Evolutionary conservation across 495 filamentous ascomycete species (phyloP).

Genomic region (Parmelia sp.): DNA sequence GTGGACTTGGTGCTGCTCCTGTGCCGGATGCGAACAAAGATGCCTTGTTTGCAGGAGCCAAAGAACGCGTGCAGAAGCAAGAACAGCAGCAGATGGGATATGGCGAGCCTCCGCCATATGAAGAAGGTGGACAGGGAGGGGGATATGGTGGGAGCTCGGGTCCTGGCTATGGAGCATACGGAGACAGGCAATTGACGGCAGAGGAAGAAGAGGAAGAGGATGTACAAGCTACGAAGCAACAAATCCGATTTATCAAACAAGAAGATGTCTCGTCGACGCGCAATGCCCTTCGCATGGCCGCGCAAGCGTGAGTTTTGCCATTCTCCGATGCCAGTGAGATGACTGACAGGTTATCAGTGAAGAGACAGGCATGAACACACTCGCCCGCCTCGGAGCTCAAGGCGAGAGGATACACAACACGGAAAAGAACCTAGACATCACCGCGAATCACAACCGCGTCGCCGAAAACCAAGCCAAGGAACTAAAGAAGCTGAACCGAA

Average conservation of each 20-base stretch:
- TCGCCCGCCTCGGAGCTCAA: conserved; percentile 65
- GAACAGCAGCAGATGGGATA: conserved; percentile 28
- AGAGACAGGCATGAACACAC: conserved; percentile 62
- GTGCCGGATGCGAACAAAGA: conserved; percentile 50
- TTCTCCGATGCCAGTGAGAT: neutral
- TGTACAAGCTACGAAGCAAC: conserved; percentile 59
- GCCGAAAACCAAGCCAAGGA: conserved; percentile 71
- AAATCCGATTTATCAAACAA: conserved; percentile 71
- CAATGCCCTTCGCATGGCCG: conserved; percentile 59
- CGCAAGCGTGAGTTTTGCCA: conserved; percentile 42
- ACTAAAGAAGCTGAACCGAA: conserved; percentile 67
- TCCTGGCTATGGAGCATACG: conserved; percentile 51
- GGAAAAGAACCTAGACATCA: conserved; percentile 66
- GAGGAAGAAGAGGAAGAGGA: conserved; percentile 68
- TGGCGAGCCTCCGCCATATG: conserved; percentile 36
- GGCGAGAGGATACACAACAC: conserved; percentile 72
- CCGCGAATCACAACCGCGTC: conserved; percentile 58
- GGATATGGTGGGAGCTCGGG: conserved; percentile 39
- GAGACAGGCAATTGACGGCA: conserved; percentile 64
- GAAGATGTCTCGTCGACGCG: conserved; percentile 64
- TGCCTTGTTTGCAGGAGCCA: conserved; percentile 59
- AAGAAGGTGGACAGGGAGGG: conserved; percentile 38
- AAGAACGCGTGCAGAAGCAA: conserved; percentile 46
- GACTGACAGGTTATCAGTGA: neutral
- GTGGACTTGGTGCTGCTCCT: conserved; percentile 56